Base-by-base conservation (phyloP, 139 green algal species). In the Tetraselmis striata region DNA sequence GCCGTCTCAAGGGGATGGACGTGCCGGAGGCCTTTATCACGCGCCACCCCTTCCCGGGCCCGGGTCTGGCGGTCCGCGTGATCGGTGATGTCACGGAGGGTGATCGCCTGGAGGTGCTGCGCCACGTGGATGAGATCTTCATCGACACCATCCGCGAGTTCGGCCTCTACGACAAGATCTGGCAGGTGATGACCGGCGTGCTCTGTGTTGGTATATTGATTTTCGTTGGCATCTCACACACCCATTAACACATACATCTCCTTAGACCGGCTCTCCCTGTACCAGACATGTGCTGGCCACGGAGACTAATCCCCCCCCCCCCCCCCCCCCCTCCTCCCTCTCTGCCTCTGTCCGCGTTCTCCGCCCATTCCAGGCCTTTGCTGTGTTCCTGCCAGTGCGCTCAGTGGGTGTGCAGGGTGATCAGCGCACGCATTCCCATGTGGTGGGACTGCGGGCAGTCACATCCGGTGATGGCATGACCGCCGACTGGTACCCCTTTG, bases 141-240 rank as follows among this genome's bases (percentile, higher is more conserved):
- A 95, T 99, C 84, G 94, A 98, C 79, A 85, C 87, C 32, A 98
- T 99, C 85, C 74, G 82, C 26, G 97, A 98, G 83, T 92, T 88
- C 75, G 96, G 96, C 30, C 90, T 99, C 77, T 99, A 99, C 87
- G 95, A 99, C 88, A 86, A 98, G 83, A 99, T 99, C 88, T 99
- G 97, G 97, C 95, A 98, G 83, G 91, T 89, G 79, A 92, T 93
- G 59, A 89, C 86, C 24, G 89, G 92, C 59, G 89, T 92, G 79
- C 74, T 92, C 59, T 76, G 23, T 76, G 59, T 23, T 27, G 23
- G 59, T 27, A 76, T 76, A 23, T 76, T n/a, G n/a, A n/a, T n/a
- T n/a, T n/a, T n/a, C n/a, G 23, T 75, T 75, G 59, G 59, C 59
- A 75, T 27, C 59, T 27, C 24, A 75, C 59, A 75, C 59, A 75